Conservation (phyloP, 352 stramenopile genomes). For the Phytophthora aleatoria region DNA sequence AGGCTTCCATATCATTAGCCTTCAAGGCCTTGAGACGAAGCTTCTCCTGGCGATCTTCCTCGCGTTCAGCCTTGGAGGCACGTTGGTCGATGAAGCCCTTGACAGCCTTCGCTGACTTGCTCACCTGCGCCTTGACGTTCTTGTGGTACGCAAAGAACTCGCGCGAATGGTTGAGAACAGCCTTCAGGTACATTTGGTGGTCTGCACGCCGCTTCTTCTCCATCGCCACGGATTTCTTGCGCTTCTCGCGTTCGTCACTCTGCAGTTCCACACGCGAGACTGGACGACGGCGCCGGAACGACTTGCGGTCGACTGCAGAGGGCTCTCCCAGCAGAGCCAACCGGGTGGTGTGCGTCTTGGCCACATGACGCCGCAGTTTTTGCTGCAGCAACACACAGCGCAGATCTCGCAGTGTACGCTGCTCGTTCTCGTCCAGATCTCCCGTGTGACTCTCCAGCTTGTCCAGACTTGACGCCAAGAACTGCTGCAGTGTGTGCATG, state of each 20-base stretch:
- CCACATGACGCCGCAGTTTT: constrained; percentile 65
- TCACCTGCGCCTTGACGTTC: constrained; percentile 75
- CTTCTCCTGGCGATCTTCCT: constrained; percentile 89
- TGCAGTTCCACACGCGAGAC: constrained; percentile 67
- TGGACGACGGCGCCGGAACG: constrained; percentile 73
- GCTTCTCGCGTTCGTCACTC: constrained; percentile 75
- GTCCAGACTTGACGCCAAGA: constrained; percentile 64
- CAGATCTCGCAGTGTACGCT: constrained; percentile 60
- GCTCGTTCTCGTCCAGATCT: constrained; percentile 46
- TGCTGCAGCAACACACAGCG: constrained; percentile 79
- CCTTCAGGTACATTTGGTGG: constrained; percentile 82
- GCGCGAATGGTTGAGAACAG: constrained; percentile 81
- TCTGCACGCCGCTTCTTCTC: constrained; percentile 82
- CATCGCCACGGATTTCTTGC: constrained; percentile 81
- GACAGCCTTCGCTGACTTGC: constrained; percentile 67
- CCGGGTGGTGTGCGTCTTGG: constrained; percentile 62
- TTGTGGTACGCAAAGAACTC: constrained; percentile 90
- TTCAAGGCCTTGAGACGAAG: constrained; percentile 90
- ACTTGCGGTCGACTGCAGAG: constrained; percentile 68
- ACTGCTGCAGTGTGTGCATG: constrained; percentile 74
- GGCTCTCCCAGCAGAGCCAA: constrained; percentile 73
- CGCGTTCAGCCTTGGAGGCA: constrained; percentile 77
- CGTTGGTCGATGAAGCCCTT: constrained; percentile 84
- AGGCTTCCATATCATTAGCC: constrained; percentile 98
- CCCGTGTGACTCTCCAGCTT: constrained; percentile 53